Base-by-base conservation (phyloP, 2,329 filamentous ascomycete genomes). In the Talaromyces sp. region DNA sequence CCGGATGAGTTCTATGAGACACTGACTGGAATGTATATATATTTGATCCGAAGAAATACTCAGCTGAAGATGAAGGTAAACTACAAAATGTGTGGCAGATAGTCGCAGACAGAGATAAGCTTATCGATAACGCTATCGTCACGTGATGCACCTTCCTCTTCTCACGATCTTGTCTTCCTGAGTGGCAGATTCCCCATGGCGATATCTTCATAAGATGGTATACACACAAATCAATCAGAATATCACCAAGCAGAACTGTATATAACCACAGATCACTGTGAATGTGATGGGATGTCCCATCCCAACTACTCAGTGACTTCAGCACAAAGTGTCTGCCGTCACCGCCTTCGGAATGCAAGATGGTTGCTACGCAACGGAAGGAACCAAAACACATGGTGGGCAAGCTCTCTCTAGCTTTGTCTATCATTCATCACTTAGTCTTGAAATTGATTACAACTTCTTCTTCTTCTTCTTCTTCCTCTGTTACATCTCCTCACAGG, bases 291-390 rank as follows among this genome's bases (percentile, higher is more conserved):
- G n/a, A 33, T 33, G n/a, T 39, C n/a, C 43, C 31, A 17, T n/a
- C 6, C n/a, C 19, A 53, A 33, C 6, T 51, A 25, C 17, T 21
- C n/a, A 10, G 28, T 46, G 43, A 31, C 31, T 22, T 22, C 4
- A 15, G 31, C 19, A 36, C 10, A 5, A 17, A 33, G 4, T 39
- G 17, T 1, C 8, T 22, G 31, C 59, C 11, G 40, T 54, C 56
- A 74, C 72, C 71, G 72, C 73, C 67, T 75, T 33, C 72, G 65
- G 67, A 60, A 61, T 60, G 56, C 50, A 10, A 33, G 22, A 11
- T 36, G 61, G 73, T 77, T 77, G 74, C 74, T 69, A 60, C 66
- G 74, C 74, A 77, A 77, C 74, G 61, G 58, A 19, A 28, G 59
- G 62, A 63, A 58, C 65, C 67, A 62, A 73, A 69, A 76, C 76